Evolutionary conservation across 306 rosid genomes (phyloP).

Genomic region (Malus domestica): DNA sequence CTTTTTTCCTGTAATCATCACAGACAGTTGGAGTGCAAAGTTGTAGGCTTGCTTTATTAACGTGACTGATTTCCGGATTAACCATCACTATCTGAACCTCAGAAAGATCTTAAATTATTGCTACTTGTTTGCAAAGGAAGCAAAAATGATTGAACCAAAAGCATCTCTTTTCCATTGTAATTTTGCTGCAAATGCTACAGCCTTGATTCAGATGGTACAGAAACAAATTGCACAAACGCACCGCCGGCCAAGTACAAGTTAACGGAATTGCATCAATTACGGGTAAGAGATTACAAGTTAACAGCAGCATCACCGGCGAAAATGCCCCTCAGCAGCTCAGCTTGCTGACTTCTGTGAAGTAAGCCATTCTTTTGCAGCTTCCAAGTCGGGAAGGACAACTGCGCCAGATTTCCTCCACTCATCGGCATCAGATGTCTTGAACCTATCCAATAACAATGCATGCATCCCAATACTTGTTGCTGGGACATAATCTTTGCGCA

Average conservation of each 20-base stretch:
- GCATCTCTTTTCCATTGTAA: background rate
- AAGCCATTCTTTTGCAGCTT: constrained; percentile 54
- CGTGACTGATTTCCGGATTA: constrained; percentile 1
- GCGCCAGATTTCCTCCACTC: constrained; percentile 82
- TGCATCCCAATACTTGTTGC: constrained; percentile 91
- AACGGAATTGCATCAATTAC: background rate
- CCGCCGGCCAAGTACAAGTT: background rate
- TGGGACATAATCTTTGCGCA: constrained; percentile 81
- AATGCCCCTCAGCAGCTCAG: constrained; percentile 13
- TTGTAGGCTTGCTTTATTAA: constrained; percentile 10
- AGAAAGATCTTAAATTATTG: background rate
- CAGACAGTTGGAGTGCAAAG: background rate
- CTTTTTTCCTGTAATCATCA: constrained; percentile 6
- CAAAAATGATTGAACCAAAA: background rate
- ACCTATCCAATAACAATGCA: constrained; percentile 74
- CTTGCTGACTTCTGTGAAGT: constrained; percentile 39
- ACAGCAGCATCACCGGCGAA: constrained; percentile 1
- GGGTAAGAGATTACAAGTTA: background rate
- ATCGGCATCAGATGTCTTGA: constrained; percentile 75
- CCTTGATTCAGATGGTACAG: background rate
- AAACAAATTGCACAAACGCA: background rate
- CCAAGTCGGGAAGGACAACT: constrained; percentile 61
- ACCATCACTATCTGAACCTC: background rate
- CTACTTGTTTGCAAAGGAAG: background rate
- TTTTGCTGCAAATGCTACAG: background rate